Base-by-base conservation (phyloP, 176 grass and related monocot genomes). In the Hyparrhenia diplandra region DNA sequence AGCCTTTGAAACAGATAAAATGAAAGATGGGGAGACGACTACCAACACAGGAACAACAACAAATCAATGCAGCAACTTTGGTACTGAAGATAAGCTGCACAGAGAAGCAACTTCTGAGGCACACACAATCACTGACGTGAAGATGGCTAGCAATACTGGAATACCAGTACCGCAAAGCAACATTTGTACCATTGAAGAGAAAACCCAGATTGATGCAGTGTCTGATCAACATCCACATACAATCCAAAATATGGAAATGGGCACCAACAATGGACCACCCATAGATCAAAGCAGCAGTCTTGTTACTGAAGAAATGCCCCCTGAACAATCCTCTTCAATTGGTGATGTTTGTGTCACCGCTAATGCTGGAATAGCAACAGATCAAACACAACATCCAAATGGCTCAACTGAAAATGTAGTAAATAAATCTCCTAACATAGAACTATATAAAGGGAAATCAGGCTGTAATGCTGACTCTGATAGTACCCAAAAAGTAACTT, bases 101-200 rank as follows among this genome's bases (percentile, higher is more conserved):
- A 42, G 70, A 61, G 64, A 89, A 89, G 35, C 42, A 83, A 54
- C 76, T 34, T 83, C 70, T 73, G 70, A 68, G 58, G n/a, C 64
- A 52, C 74, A 71, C 61, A 51, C 39, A 52, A 68, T 45, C 3
- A 83, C 42, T 40, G 42, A 86, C 20, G 40, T 77, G 51, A 71
- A 77, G 6, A 80, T 72, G 60, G 36, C 51, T 59, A 67, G 21
- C 9, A 42, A 39, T 49, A 70, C 66, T 80, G 80, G 60, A 86
- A 83, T 31, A n/a, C 34, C 86, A 52, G 39, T 79, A 67, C 41
- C 32, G 49, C 71, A 76, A 86, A 64, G 55, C 66, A 78, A 23
- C 77, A 59, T 49, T 37, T 27, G 21, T 89, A 49, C 31, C 73
- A 8, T 17, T 51, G 80, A 77, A 83, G 81, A 84, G 24, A 76